Evolutionary conservation across 371 early-diverging fungal genomes (phyloP), one percentile per base, ranked within the genome.

Genomic region (Apophysomyces trapeziformis): DNA sequence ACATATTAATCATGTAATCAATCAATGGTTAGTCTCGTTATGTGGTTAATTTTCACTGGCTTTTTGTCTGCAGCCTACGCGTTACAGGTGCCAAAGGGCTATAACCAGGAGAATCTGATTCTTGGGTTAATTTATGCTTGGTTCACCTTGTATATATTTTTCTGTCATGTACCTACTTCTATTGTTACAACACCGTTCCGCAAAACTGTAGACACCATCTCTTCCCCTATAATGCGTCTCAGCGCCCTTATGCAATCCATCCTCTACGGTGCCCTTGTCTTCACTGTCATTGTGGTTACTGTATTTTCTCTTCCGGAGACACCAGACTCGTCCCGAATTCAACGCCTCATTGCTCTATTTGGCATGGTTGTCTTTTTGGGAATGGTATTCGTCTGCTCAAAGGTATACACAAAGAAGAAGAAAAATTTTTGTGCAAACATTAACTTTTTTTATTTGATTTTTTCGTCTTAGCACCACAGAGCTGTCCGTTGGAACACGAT

Each of bases 401-500:
- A 69, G 58, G 85, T 83, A 79, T 41, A 41, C 41, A 41, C 57
- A 26, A 39, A 21, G 14, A n/a, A 35, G 18, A 43, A 32, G 50
- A 35, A 64, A 8, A 57, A 44, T 41, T 36, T 50, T 47, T 21
- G 37, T 58, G 32, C 32, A 58, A 57, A n/a, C 14, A 32, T 58
- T 63, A 45, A 44, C 57, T 38, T 35, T 57, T 57, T 60, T 63
- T 26, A 26, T 26, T 26, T 26, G 32, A 2, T 26, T 26, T 26
- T 26, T 26, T 26, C 32, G 32, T 26, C 32, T 44, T 66, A 82
- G 78, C 74, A 92, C 71, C 89, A 83, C 50, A 77, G 66, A 16
- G 68, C 75, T 36, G 86, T 96, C 71, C 84, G 87, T 32, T 93
- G 93, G 92, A 83, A 83, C 72, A 94, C 93, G 4, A 90, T 95